Conservation (phyloP, 495 filamentous ascomycete genomes). For the Aspergillus affinis region DNA sequence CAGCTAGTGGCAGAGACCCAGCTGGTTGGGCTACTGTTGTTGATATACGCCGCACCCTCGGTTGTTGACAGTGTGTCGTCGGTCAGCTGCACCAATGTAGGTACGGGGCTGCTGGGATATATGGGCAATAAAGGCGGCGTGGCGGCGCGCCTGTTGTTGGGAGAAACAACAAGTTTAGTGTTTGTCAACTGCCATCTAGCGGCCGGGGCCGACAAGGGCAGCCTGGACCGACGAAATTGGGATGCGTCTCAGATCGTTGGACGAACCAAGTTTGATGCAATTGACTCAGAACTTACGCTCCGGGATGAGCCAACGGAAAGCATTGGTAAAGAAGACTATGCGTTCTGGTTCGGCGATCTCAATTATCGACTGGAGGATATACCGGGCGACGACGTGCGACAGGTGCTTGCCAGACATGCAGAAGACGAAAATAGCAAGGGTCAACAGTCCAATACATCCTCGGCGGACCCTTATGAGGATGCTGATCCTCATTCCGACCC, state of each 20-base stretch:
- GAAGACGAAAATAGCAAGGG: conserved; percentile 67
- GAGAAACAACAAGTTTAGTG: conserved; percentile 83
- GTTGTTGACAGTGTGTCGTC: conserved; percentile 70
- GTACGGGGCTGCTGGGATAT: conserved; percentile 86
- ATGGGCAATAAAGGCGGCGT: conserved; percentile 96
- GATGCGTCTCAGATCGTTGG: conserved; percentile 75
- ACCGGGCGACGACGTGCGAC: conserved; percentile 85
- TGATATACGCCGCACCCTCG: conserved; percentile 79
- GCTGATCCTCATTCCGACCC: conserved; percentile 55
- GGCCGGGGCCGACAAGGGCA: conserved; percentile 74
- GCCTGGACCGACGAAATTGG: conserved; percentile 84
- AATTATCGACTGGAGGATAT: conserved; percentile 92
- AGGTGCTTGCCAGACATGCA: conserved; percentile 79
- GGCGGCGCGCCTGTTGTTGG: conserved; percentile 76
- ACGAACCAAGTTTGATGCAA: conserved; percentile 72
- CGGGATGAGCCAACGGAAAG: conserved; percentile 54
- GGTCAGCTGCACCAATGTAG: conserved; percentile 74
- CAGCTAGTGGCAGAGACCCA: conserved; percentile 75
- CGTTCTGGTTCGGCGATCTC: conserved; percentile 95
- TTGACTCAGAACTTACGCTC: conserved; percentile 55
- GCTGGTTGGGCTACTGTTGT: conserved; percentile 78
- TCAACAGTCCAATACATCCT: conserved; percentile 21
- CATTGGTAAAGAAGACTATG: conserved; percentile 90
- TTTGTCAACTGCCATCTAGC: conserved; percentile 92
- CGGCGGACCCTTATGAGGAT: conserved; percentile 32